Conservation (phyloP, 257 asterid genomes). For the Forsythia viridissima region DNA sequence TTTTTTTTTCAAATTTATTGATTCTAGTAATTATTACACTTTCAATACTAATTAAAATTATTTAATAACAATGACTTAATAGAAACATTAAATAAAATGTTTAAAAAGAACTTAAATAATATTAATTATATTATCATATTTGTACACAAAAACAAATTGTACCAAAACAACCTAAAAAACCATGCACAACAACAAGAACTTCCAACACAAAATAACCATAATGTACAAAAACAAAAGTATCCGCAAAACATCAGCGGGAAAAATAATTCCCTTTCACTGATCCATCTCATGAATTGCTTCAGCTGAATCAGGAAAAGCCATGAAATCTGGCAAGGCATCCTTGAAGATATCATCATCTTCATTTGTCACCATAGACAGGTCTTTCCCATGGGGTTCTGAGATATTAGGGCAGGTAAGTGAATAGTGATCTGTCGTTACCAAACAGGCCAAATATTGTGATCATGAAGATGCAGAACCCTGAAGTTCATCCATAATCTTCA, state of each 20-base stretch:
- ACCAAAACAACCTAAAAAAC: too few species aligned
- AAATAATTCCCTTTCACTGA: constrained; percentile 37
- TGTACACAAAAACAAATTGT: too few species aligned
- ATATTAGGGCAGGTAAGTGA: constrained; percentile 40
- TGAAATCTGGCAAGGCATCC: constrained; percentile 89
- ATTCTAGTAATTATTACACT: too few species aligned
- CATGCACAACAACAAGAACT: too few species aligned
- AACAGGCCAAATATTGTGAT: constrained; percentile 82
- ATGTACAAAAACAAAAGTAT: too few species aligned
- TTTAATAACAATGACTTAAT: too few species aligned
- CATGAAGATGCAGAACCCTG: constrained; percentile 66
- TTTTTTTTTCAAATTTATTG: too few species aligned
- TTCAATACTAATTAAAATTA: too few species aligned
- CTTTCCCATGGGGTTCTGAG: constrained; percentile 51
- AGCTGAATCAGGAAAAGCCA: constrained; percentile 60
- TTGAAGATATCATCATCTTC: constrained; percentile 89
- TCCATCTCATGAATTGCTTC: constrained; percentile 70
- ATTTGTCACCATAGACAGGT: constrained; percentile 31
- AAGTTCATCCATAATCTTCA: constrained; percentile 89
- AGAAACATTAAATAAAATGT: too few species aligned
- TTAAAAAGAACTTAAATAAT: too few species aligned
- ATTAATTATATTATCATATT: too few species aligned
- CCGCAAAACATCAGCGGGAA: constrained; percentile 45
- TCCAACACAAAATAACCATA: too few species aligned
- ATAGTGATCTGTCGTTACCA: constrained; percentile 59